Conservation (phyloP, 192 early-diverging fungal species). For the Chytriomyces hyalinus region DNA sequence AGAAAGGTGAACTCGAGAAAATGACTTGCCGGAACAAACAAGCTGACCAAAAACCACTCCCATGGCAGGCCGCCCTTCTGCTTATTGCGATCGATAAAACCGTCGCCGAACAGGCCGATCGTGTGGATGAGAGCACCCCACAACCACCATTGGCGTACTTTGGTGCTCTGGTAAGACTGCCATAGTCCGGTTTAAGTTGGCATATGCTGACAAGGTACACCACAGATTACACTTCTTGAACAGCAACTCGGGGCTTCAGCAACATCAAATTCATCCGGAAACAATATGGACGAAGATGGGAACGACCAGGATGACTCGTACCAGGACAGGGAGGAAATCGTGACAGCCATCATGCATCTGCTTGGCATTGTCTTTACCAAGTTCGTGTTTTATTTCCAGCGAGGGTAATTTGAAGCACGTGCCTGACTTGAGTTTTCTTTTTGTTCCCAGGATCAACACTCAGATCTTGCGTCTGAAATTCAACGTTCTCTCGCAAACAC, state of each 20-base stretch:
- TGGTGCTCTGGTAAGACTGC: slow-evolving; percentile 72
- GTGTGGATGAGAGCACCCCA: slow-evolving; percentile 35
- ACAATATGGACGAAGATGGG: slow-evolving; percentile 8
- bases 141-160: slow-evolving; percentile 86
- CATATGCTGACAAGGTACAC: not conserved
- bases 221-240: slow-evolving; percentile 69
- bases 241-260: slow-evolving; percentile 52
- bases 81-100: slow-evolving; percentile 66
- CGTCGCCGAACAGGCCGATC: slow-evolving; percentile 70
- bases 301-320: slow-evolving; percentile 52
- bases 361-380: slow-evolving; percentile 77
- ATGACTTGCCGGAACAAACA: not conserved
- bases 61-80: slow-evolving; percentile 47
- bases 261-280: slow-evolving; percentile 36
- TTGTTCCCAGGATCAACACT: slow-evolving; percentile 31
- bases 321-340: slow-evolving; percentile 49
- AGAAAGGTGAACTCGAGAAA: slow-evolving; percentile 60
- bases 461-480: slow-evolving; percentile 53
- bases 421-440: not conserved
- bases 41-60: not conserved
- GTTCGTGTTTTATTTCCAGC: slow-evolving; percentile 42
- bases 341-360: slow-evolving; percentile 75
- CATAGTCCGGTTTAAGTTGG: not conserved
- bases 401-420: not conserved
- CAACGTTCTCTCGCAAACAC: slow-evolving; percentile 39